Conservation (phyloP, 2,329 filamentous ascomycete genomes). For the Neofusicoccum parvum region DNA sequence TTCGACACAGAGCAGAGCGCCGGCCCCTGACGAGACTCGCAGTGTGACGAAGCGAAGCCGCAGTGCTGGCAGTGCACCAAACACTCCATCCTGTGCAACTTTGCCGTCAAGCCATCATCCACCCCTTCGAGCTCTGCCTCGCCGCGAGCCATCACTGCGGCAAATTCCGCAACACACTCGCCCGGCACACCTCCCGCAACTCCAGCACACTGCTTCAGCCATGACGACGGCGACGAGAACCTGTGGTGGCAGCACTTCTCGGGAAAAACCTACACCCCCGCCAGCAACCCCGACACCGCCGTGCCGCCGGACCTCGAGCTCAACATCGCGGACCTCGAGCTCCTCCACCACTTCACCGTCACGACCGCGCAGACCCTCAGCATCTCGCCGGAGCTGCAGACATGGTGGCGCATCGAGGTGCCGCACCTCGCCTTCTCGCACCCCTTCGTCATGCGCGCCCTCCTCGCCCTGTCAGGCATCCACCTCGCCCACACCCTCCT, state of each 20-base stretch:
- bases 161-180: neutral
- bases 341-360: conserved; percentile 36
- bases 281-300: neutral
- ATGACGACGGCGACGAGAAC: neutral
- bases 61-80: conserved; percentile 35
- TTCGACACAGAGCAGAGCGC: neutral
- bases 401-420: conserved; percentile 29
- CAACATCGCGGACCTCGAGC: conserved; percentile 27
- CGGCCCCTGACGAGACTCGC: neutral
- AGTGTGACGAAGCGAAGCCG: conserved; percentile 37
- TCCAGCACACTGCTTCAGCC: neutral
- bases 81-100: conserved; percentile 32
- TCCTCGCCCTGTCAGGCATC: conserved; percentile 49
- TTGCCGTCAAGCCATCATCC: neutral
- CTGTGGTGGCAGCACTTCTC: neutral
- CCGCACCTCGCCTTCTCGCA: conserved; percentile 42
- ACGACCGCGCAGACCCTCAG: conserved; percentile 30
- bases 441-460: conserved; percentile 47
- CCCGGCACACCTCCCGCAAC: neutral
- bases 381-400: conserved; percentile 25
- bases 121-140: neutral
- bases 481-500: conserved; percentile 44
- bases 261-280: neutral
- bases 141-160: neutral
- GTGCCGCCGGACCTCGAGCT: neutral